Evolutionary conservation across 202 grass and related monocot species (phyloP).

Genomic region (Eragrostis tef): DNA sequence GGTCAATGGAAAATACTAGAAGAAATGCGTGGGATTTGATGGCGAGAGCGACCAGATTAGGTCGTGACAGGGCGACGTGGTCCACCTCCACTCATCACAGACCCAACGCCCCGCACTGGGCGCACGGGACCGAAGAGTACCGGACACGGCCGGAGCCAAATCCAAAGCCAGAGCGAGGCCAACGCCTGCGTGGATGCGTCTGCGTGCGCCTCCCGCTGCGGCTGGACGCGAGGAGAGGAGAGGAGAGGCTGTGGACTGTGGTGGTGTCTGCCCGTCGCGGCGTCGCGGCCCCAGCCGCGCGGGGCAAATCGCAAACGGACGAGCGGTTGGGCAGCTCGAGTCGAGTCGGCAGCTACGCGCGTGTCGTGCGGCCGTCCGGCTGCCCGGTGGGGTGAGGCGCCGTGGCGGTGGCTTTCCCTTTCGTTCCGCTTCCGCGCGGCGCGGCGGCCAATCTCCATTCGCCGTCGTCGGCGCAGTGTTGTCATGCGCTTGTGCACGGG

Average conservation of each 20-base stretch:
- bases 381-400: background rate
- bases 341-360: too few species aligned
- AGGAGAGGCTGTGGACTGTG: too few species aligned
- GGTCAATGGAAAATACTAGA: background rate
- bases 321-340: background rate
- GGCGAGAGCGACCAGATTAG: slow-evolving; percentile 47
- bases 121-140: background rate
- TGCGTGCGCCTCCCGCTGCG: too few species aligned
- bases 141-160: background rate
- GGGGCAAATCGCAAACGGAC: too few species aligned
- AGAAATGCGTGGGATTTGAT: slow-evolving; percentile 34
- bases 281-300: too few species aligned
- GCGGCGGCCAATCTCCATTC: background rate
- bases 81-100: slow-evolving; percentile 20
- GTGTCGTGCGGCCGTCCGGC: too few species aligned
- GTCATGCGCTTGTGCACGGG: background rate
- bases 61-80: slow-evolving; percentile 45
- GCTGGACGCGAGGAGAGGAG: too few species aligned
- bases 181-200: too few species aligned
- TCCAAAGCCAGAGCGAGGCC: background rate
- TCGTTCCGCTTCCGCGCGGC: too few species aligned
- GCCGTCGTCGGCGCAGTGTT: background rate
- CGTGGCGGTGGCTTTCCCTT: background rate
- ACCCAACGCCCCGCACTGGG: background rate
- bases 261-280: too few species aligned